Conservation (phyloP, 1,139 yeast genomes). For the Meyerozyma guilliermondii region DNA sequence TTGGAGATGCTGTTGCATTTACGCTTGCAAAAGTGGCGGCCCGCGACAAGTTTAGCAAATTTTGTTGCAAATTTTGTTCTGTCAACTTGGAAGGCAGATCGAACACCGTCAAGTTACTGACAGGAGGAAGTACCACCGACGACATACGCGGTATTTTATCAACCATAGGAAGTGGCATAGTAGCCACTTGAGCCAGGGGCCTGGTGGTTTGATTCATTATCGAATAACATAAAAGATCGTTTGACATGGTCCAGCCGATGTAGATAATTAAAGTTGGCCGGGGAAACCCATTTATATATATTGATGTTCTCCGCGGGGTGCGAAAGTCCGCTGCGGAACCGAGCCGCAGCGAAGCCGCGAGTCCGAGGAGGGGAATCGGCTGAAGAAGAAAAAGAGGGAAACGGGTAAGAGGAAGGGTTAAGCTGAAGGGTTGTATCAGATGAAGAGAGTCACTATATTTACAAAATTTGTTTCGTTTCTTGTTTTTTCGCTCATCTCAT, state of each 20-base stretch:
- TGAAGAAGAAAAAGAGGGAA: too few species aligned
- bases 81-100: slow-evolving; percentile 1
- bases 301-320: slow-evolving; percentile 2
- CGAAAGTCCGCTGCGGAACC: slow-evolving; percentile 2
- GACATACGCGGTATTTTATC: background rate
- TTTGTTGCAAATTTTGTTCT: slow-evolving; percentile 1
- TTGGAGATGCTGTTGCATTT: background rate
- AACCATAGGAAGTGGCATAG: slow-evolving; percentile 1
- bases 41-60: background rate
- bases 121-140: slow-evolving; percentile 2
- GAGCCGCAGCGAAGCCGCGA: slow-evolving; percentile 3
- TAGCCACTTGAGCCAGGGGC: background rate
- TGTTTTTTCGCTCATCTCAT: too few species aligned
- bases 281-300: background rate
- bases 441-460: too few species aligned
- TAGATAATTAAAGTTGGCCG: background rate
- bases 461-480: too few species aligned
- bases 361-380: slow-evolving; percentile 2
- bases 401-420: too few species aligned
- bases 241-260: slow-evolving; percentile 2
- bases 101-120: slow-evolving; percentile 1
- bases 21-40: slow-evolving; percentile 1
- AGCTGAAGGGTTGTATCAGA: too few species aligned
- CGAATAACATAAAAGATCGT: slow-evolving; percentile 3
- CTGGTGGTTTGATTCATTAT: slow-evolving; percentile 1